Conservation (phyloP, 2,329 filamentous ascomycete genomes). For the Trichoderma atrobrunneum region DNA sequence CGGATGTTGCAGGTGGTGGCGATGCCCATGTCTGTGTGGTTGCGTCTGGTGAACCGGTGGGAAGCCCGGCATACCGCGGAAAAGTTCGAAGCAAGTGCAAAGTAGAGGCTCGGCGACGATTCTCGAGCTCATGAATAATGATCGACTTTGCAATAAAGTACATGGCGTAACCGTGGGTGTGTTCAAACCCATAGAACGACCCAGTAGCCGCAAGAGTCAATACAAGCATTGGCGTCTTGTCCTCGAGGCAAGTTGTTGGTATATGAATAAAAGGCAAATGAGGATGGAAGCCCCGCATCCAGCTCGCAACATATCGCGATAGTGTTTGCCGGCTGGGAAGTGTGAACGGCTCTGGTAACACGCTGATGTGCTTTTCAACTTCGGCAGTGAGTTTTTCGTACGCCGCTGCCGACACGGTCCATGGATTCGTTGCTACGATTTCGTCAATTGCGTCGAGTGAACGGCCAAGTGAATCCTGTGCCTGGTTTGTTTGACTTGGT, state of each 20-base stretch:
- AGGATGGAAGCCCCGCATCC: neutral
- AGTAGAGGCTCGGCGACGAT: neutral
- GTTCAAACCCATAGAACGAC: neutral
- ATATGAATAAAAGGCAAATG: neutral
- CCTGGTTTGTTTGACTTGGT: neutral
- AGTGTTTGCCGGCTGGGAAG: neutral
- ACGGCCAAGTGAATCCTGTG: neutral
- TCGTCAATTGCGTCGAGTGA: neutral
- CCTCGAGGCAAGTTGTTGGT: neutral
- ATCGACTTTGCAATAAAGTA: neutral
- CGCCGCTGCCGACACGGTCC: neutral
- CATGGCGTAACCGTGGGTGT: neutral
- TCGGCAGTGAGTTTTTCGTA: neutral
- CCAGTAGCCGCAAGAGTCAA: neutral
- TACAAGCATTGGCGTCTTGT: neutral
- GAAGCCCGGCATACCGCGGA: neutral
- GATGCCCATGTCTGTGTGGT: neutral
- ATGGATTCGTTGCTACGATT: neutral
- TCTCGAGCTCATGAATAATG: neutral
- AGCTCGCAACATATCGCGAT: neutral
- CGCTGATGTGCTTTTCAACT: neutral
- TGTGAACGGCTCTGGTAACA: neutral
- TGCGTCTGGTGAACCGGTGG: neutral
- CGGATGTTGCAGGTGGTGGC: neutral
- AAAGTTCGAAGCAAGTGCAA: neutral